Evolutionary conservation across 2,329 filamentous ascomycete species (phyloP).

Genomic region (Capronia epimyces): DNA sequence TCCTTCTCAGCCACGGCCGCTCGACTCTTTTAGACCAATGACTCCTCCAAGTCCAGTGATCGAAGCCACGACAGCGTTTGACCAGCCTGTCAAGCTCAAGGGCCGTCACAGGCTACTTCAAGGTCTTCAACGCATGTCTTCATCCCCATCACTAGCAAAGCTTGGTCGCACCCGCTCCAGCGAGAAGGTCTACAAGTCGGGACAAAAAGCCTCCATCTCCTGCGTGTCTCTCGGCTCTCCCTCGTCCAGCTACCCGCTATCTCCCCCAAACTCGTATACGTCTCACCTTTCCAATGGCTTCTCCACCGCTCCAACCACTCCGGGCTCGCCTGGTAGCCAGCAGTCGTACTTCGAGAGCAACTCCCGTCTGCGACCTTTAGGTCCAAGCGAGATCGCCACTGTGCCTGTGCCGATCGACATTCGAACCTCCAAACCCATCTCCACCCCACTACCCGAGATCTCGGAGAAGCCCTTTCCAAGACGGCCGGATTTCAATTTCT

Average conservation of each 20-base stretch:
- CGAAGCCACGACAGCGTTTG: slow-evolving; percentile 30
- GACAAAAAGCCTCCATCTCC: slow-evolving; percentile 59
- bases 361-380: slow-evolving; percentile 51
- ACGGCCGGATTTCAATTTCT: slow-evolving; percentile 58
- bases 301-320: slow-evolving; percentile 52
- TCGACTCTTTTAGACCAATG: slow-evolving; percentile 32
- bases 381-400: slow-evolving; percentile 30
- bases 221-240: slow-evolving; percentile 57
- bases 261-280: slow-evolving; percentile 45
- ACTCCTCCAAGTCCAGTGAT: slow-evolving; percentile 36
- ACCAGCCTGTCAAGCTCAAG: slow-evolving; percentile 55
- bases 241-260: slow-evolving; percentile 50
- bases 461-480: slow-evolving; percentile 34
- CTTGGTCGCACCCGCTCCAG: slow-evolving; percentile 60
- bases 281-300: slow-evolving; percentile 54
- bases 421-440: slow-evolving; percentile 36
- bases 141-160: slow-evolving; percentile 65
- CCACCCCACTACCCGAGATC: slow-evolving; percentile 24
- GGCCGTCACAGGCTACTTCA: slow-evolving; percentile 65
- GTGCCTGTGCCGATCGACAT: slow-evolving; percentile 61
- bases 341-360: slow-evolving; percentile 49
- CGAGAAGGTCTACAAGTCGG: slow-evolving; percentile 54
- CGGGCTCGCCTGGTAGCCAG: slow-evolving; percentile 43
- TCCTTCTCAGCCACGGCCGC: slow-evolving; percentile 7
- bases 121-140: slow-evolving; percentile 74